phyloP scores from a whole-genome alignment of 306 rosid species.

The Gastrolobium bilobum region DNA sequence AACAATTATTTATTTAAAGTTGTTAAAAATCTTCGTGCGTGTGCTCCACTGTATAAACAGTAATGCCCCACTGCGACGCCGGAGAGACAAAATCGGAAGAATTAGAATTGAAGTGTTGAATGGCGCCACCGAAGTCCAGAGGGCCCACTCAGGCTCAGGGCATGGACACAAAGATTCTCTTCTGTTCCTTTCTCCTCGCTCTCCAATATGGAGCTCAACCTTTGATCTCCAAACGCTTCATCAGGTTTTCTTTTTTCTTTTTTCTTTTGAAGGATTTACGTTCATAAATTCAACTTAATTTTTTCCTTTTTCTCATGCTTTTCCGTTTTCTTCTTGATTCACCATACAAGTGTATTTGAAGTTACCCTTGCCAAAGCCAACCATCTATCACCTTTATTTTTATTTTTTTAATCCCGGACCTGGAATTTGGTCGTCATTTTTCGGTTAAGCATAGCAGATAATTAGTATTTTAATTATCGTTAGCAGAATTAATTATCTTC shows the following conservation, averaged over 20 bases:
- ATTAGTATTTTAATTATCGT: not conserved
- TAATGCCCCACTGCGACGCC: not conserved
- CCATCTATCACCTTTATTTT: not conserved
- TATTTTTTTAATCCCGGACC: not conserved
- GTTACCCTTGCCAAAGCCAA: not conserved
- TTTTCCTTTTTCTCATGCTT: not conserved
- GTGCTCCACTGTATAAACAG: no score
- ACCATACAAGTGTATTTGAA: not conserved
- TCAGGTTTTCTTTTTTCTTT: constrained; percentile 60
- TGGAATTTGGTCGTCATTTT: constrained; percentile 12
- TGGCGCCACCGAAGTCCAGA: constrained; percentile 56
- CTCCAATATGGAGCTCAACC: constrained; percentile 98
- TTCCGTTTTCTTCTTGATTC: not conserved
- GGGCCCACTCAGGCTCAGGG: constrained; percentile 48
- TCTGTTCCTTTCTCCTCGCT: constrained; percentile 82
- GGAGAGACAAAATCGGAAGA: constrained; percentile 37
- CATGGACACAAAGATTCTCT: constrained; percentile 58
- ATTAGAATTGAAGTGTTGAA: constrained; percentile 57
- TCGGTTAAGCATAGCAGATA: not conserved
- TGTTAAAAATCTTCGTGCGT: no score
- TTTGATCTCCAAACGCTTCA: constrained; percentile 84
- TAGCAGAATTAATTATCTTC: constrained; percentile 26
- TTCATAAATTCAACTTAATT: constrained; percentile 16
- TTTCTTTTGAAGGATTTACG: not conserved
- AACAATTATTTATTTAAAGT: no score